These are phyloP conservation scores for Leccinum insigne DNA, from an alignment of 1,284 basidiomycete genomes.

Conservation along the genomic window DNA sequence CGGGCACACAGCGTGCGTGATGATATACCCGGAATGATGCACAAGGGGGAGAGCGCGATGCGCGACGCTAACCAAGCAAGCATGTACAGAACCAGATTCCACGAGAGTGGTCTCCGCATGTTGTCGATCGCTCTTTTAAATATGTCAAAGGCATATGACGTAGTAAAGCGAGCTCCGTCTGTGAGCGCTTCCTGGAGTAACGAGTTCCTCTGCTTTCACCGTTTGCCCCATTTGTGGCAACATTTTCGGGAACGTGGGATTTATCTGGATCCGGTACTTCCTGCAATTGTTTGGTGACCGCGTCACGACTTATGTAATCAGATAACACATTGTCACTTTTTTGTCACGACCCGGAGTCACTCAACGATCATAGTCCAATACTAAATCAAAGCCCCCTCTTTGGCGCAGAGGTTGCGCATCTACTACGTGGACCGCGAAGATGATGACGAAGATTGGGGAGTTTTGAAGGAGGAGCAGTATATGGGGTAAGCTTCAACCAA, in stretches of 20 bases:
- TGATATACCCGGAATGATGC: slow-evolving; percentile 59
- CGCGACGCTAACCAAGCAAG: slow-evolving; percentile 43
- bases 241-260: slow-evolving; percentile 12
- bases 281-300: too few species aligned
- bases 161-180: slow-evolving; percentile 30
- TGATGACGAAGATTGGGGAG: too few species aligned
- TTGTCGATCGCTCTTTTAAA: slow-evolving; percentile 45
- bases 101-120: slow-evolving; percentile 54
- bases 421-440: too few species aligned
- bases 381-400: too few species aligned
- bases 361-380: too few species aligned
- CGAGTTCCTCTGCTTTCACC: slow-evolving; percentile 23
- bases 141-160: slow-evolving; percentile 47
- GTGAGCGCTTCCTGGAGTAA: slow-evolving; percentile 18
- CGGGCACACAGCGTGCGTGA: slow-evolving; percentile 40
- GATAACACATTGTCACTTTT: too few species aligned
- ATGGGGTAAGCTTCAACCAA: too few species aligned
- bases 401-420: too few species aligned
- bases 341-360: too few species aligned
- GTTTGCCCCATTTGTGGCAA: slow-evolving; percentile 15
- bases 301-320: too few species aligned
- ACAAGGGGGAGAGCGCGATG: slow-evolving; percentile 56
- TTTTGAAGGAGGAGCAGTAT: too few species aligned
- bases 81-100: slow-evolving; percentile 54
- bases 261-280: slow-evolving; percentile 14